Conservation (phyloP, 768 basidiomycete genomes). For the Tremella fuciformis region DNA sequence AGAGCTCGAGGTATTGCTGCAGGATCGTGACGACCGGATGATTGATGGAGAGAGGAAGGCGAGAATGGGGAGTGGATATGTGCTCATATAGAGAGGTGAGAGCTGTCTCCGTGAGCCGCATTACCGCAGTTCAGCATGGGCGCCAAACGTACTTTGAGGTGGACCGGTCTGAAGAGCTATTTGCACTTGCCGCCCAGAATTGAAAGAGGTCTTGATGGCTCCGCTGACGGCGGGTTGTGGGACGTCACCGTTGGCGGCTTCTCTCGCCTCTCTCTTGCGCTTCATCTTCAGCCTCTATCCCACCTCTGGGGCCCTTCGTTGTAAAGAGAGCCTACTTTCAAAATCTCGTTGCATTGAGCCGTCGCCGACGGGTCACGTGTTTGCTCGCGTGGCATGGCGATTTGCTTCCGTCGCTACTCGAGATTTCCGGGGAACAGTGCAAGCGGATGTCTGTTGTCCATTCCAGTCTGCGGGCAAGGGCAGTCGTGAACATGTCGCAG, state of each 20-base stretch:
- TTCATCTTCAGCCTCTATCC: constrained; percentile 18
- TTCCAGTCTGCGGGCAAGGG: no score
- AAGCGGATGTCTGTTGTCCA: no score
- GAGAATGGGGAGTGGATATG: constrained; percentile 38
- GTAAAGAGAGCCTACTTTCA: no score
- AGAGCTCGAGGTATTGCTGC: constrained; percentile 48
- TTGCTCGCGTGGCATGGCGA: no score
- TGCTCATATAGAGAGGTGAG: constrained; percentile 46
- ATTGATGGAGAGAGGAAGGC: constrained; percentile 41
- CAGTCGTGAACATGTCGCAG: no score
- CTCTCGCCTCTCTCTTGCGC: constrained; percentile 35
- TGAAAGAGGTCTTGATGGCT: background rate
- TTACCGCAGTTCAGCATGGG: background rate
- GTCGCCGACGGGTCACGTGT: no score
- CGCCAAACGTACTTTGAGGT: constrained; percentile 35
- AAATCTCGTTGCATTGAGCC: no score
- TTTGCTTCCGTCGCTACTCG: no score
- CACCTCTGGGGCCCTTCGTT: no score
- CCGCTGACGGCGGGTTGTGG: constrained; percentile 25
- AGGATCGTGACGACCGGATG: constrained; percentile 44
- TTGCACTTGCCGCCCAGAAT: constrained; percentile 41
- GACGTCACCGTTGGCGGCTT: constrained; percentile 22
- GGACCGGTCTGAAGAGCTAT: constrained; percentile 36
- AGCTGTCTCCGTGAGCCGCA: constrained; percentile 21
- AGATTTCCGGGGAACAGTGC: no score